Conservation (phyloP, 306 rosid species). For the Calophaca sinica region DNA sequence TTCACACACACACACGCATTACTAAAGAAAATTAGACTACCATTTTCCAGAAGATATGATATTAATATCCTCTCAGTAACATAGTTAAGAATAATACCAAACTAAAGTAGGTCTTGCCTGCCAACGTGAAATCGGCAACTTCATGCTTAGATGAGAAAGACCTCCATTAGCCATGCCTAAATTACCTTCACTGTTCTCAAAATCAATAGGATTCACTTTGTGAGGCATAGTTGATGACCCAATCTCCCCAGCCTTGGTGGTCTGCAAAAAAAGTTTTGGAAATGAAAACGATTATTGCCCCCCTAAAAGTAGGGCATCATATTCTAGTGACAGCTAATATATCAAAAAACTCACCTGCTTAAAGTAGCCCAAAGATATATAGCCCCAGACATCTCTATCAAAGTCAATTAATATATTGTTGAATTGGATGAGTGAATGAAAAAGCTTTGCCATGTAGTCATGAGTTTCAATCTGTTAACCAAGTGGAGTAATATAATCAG, state of each 20-base stretch:
- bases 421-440: slow-evolving; percentile 69
- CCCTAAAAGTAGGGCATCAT: not conserved
- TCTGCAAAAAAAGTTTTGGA: slow-evolving; percentile 42
- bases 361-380: slow-evolving; percentile 88
- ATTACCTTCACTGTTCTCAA: slow-evolving; percentile 95
- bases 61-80: slow-evolving; percentile 1
- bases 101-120: slow-evolving; percentile 62
- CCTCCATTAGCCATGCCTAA: slow-evolving; percentile 82
- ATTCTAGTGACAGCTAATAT: slow-evolving; percentile 6
- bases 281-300: slow-evolving; percentile 9
- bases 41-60: slow-evolving; percentile 26
- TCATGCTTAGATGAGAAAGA: slow-evolving; percentile 76
- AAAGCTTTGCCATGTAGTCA: slow-evolving; percentile 91
- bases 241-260: slow-evolving; percentile 79
- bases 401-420: slow-evolving; percentile 80
- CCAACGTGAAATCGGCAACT: slow-evolving; percentile 90
- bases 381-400: slow-evolving; percentile 89
- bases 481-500: slow-evolving; percentile 38
- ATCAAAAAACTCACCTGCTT: slow-evolving; percentile 68
- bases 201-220: slow-evolving; percentile 96
- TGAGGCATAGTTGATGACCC: slow-evolving; percentile 97
- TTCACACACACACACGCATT: not conserved
- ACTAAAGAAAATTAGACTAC: not conserved
- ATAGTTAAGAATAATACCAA: slow-evolving; percentile 32
- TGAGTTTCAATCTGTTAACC: slow-evolving; percentile 86